Conservation (phyloP, 345 rosid species). For the Ricinus communis region DNA sequence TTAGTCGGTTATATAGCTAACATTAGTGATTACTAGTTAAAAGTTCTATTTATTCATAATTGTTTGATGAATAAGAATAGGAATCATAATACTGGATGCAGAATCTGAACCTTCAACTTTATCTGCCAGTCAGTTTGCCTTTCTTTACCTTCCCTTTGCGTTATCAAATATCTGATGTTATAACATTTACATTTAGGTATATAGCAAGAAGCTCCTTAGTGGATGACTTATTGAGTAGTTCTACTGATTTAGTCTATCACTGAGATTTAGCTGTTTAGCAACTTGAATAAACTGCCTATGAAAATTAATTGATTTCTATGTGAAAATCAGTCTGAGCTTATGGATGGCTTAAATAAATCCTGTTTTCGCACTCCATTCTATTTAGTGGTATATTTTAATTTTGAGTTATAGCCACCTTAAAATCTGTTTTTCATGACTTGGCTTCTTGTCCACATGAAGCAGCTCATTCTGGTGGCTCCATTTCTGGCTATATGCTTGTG, state of each 20-base stretch:
- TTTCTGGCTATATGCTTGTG: not conserved
- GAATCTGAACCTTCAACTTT: not conserved
- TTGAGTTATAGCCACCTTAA: not conserved
- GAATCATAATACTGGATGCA: slow-evolving; percentile 4
- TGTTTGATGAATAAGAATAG: not conserved
- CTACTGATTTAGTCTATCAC: not conserved
- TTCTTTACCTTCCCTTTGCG: not conserved
- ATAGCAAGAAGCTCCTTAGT: not conserved
- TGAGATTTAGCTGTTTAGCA: slow-evolving; percentile 4
- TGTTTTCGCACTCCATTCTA: not conserved
- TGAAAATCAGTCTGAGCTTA: not conserved
- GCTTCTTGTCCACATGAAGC: not conserved
- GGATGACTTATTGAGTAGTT: not conserved
- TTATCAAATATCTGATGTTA: not conserved
- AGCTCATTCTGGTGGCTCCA: not conserved
- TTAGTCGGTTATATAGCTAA: not conserved
- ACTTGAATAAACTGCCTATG: not conserved
- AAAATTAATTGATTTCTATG: not conserved
- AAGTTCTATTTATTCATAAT: not conserved
- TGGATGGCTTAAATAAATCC: not conserved
- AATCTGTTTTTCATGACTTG: not conserved
- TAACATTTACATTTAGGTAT: not conserved
- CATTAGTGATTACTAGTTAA: not conserved
- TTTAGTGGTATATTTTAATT: not conserved
- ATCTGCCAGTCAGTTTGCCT: not conserved